Evolutionary conservation across 495 filamentous ascomycete species (phyloP), one percentile per base, ranked within the genome.

Genomic region (Talaromyces ruber): DNA sequence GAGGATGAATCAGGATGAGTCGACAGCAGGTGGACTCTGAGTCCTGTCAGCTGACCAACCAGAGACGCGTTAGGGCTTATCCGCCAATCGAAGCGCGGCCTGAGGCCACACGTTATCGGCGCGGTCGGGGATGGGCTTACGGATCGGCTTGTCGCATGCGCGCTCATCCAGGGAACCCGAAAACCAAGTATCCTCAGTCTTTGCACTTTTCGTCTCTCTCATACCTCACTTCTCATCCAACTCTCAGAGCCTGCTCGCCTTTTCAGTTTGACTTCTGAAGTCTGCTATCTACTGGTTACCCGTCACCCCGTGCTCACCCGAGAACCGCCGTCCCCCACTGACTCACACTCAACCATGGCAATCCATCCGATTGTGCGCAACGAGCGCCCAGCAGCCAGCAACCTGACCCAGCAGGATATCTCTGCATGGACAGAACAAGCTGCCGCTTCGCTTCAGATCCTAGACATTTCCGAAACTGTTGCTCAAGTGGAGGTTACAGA

Each of bases 371-470:
- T 62, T 59, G 62, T 77, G 32, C 67, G 72, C 18, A 63, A 68
- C 34, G 64, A 45, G 26, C 30, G 34, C 51, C 6, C 61, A 16
- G 43, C 51, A 18, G 70, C 66, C 58, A 74, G 71, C 24, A 67
- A 45, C 47, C 68, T 79, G 29, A 75, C 76, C n/a, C 70, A 76
- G 16, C 67, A 74, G 51, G 76, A 78, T 22, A 82, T 82, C 60
- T 79, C 79, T 54, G 73, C 75, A 32, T 82, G 80, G 81, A 79
- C 80, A 12, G 79, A 81, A 62, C 76, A 82, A 65, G 78, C 79
- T 18, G 66, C 76, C 24, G 72, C 74, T 32, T 76, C 79, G 45
- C 59, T 82, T 28, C 68, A 74, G 57, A 67, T 73, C 29, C 63
- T 82, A 62, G 74, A 74, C 37, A 62, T 82, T 5, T 74, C 74